Percentiles rank a stretch among this genome's conserved stretches.
Evolutionary conservation across 805 yeast species (phyloP).

Genomic region (Candida coquimbonensis): DNA sequence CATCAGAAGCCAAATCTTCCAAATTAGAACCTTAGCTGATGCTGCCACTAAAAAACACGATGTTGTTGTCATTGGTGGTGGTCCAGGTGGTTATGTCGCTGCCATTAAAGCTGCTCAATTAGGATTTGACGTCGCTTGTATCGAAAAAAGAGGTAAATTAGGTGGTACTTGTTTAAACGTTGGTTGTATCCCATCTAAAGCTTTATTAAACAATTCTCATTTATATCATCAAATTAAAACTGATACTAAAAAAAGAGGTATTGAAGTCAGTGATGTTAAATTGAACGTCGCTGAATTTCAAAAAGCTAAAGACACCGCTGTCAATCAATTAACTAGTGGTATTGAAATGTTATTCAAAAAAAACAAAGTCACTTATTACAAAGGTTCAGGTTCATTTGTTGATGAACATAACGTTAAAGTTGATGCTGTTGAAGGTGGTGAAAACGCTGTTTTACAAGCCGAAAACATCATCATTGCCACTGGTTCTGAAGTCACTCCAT

Average conservation of each 20-base stretch:
- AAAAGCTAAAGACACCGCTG: constrained; percentile 89
- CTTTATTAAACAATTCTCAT: constrained; percentile 90
- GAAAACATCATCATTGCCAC: constrained; percentile 93
- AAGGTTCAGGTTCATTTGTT: constrained; percentile 85
- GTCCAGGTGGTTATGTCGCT: constrained; percentile 99
- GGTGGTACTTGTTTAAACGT: constrained; percentile 99
- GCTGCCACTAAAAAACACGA: constrained; percentile 53
- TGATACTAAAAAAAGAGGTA: constrained; percentile 85
- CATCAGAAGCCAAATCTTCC: neutral
- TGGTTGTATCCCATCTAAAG: constrained; percentile 98
- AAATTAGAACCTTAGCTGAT: constrained; percentile 11
- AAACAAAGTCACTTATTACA: constrained; percentile 88
- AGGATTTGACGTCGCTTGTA: constrained; percentile 90
- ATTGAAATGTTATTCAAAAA: constrained; percentile 92
- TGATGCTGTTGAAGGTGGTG: constrained; percentile 80
- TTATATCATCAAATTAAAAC: constrained; percentile 81
- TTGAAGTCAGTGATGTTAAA: constrained; percentile 70
- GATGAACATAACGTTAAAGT: constrained; percentile 75
- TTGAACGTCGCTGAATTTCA: constrained; percentile 75
- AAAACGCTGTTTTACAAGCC: constrained; percentile 67
- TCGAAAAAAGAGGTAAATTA: constrained; percentile 91
- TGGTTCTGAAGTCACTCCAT: constrained; percentile 97
- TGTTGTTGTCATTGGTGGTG: constrained; percentile 95
- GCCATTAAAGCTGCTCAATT: constrained; percentile 98
- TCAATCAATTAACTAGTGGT: constrained; percentile 86